Conservation (phyloP, 768 basidiomycete genomes). For the Mycena haematopus region DNA sequence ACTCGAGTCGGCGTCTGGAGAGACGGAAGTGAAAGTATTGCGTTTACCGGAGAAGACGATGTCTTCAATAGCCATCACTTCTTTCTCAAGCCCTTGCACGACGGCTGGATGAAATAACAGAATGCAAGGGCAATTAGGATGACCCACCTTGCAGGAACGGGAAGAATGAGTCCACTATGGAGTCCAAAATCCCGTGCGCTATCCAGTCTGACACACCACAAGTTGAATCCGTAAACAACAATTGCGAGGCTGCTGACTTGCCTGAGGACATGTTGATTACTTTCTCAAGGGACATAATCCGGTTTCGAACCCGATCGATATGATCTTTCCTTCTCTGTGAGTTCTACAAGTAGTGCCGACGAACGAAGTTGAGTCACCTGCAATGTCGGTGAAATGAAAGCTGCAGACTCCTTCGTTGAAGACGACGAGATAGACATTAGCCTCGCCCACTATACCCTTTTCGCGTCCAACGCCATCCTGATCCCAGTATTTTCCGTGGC, state of each 20-base stretch:
- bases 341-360: neutral
- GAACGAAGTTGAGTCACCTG: constrained; percentile 46
- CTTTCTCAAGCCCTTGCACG: constrained; percentile 73
- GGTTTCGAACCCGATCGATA: constrained; percentile 74
- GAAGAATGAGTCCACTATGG: constrained; percentile 93
- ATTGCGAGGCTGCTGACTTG: constrained; percentile 36
- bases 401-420: constrained; percentile 88
- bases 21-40: neutral
- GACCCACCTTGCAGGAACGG: constrained; percentile 58
- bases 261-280: constrained; percentile 76
- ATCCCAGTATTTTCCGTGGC: constrained; percentile 33
- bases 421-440: constrained; percentile 88
- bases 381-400: constrained; percentile 90
- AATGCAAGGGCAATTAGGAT: neutral
- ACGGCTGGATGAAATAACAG: neutral
- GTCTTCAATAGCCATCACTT: constrained; percentile 79
- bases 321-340: constrained; percentile 57
- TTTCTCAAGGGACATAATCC: constrained; percentile 68
- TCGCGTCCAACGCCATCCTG: constrained; percentile 31
- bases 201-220: constrained; percentile 75
- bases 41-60: constrained; percentile 55
- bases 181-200: constrained; percentile 90
- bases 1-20: neutral
- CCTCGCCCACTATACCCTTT: constrained; percentile 65
- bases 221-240: neutral